A percentile compares a stretch with the other conserved stretches of the same genome.
phyloP scores from a whole-genome alignment of 2,329 filamentous ascomycete genomes.

The Apiospora arundinis region DNA sequence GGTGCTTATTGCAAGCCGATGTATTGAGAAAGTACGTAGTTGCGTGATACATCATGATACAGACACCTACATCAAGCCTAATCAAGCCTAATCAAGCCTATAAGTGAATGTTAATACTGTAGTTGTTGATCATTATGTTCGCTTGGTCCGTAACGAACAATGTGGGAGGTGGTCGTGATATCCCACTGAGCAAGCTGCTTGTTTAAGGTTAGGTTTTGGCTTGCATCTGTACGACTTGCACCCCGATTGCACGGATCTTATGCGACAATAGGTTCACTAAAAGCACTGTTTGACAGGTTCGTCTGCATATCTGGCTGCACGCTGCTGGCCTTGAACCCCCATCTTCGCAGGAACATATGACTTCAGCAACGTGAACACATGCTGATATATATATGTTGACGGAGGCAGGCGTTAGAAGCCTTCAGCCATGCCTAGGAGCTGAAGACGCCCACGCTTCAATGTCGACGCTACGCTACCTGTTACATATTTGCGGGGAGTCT shows the following conservation, averaged over 20 bases:
- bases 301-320: not conserved
- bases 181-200: not conserved
- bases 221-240: slow-evolving; percentile 12
- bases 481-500: not conserved
- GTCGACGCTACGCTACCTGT: no score
- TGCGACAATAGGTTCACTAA: slow-evolving; percentile 11
- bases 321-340: not conserved
- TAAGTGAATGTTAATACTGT: no score
- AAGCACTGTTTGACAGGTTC: slow-evolving; percentile 9
- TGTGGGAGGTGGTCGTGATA: no score
- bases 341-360: not conserved
- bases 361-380: no score
- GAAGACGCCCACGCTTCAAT: no score
- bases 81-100: no score
- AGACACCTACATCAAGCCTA: no score
- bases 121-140: not conserved
- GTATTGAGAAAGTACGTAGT: no score
- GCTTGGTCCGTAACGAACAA: no score
- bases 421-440: no score
- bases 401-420: no score
- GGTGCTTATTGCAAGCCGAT: not conserved
- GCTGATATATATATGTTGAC: no score
- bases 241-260: not conserved
- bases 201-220: slow-evolving; percentile 2
- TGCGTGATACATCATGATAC: not conserved